Base-by-base conservation (phyloP, 148 eudicot species). In the Tetragonia tetragonoides region DNA sequence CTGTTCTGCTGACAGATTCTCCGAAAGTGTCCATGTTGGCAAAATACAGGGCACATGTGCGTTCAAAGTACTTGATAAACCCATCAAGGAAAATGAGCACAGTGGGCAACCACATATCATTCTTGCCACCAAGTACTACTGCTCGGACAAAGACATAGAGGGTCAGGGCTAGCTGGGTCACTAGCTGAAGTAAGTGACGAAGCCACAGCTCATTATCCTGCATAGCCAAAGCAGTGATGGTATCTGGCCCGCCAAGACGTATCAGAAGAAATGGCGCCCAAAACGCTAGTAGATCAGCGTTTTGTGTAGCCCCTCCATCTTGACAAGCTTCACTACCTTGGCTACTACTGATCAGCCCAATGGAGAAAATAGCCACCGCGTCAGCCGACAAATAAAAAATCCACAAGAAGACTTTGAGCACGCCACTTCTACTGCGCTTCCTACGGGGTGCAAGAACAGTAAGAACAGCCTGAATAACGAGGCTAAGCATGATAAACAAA, bases 241-340 rank as follows among this genome's bases (percentile, higher is more conserved):
- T 51, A 51, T 77, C 72, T 0, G 79, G 73, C 0, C 73, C 73
- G 15, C 72, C 79, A 0, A 77, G 79, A 23, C 67, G 79, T 3
- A 77, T 4, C 0, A 77, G 66, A 14, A 77, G 79, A 54, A 77
- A 53, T 7, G 65, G 66, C 0, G 73, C 54, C 79, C 79, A 77
- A 23, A 77, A 54, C 18, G 46, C 73, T 6, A 20, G 54, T 12
- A 68, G 2, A 4, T n/a, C 23, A 8, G 10, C 0, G 2, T 5
- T 24, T 3, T 46, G 10, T 0, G 0, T 20, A 7, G n/a, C n/a
- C 0, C n/a, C n/a, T 54, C 3, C 20, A 54, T 54, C n/a, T 54
- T 54, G n/a, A 2, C 0, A 14, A 21, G 10, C 8, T 14, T 10
- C 15, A 4, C 8, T 12, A 14, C 7, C 15, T 2, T 10, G 6